Base-by-base conservation (phyloP, 768 basidiomycete species). In the Mycena galopus region DNA sequence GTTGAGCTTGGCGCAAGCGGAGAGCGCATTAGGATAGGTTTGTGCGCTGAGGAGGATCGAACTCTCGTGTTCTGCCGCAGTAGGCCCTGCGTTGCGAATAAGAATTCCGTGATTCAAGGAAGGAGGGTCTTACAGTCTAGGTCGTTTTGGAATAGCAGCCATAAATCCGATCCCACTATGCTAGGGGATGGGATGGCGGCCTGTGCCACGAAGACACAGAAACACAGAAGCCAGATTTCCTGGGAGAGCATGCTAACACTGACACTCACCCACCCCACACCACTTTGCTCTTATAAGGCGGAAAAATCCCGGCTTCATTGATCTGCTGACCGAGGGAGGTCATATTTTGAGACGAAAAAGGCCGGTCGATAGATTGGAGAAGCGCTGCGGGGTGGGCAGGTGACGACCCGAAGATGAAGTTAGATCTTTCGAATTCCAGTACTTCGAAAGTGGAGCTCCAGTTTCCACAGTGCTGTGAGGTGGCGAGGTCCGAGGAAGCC, bases 101-200 rank as follows among this genome's bases (percentile, higher is more conserved):
- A 12, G 23, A 10, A 21, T 2, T 25, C 4, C 37, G 39, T 17
- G n/a, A 10, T 3, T 10, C 32, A 21, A 16, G 33, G 1, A 29
- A 56, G 21, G 17, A 16, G 37, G n/a, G 10, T 11, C 72, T 35
- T 59, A 62, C 74, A 75, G 21, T 75, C 65, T 33, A 75, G 74
- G 44, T 75, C 74, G 32, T 75, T 75, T 23, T 72, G 71, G 42
- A 75, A 66, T 12, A 75, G 21, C 29, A 75, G 1, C 74, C 74
- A 75, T 21, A 75, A 19, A 39, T 75, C 74, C 23, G 74, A 75
- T 21, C 67, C 67, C 8, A 72, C 53, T 6, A 25, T 58, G 4
- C 71, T 10, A 11, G 64, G 30, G 23, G 71, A 57, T 10, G 71
- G 64, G 19, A 57, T 35, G 2, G 61, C 37, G n/a, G 58, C 71